phyloP scores from a whole-genome alignment of 176 grass and related monocot genomes.

The Luzula sylvatica region DNA sequence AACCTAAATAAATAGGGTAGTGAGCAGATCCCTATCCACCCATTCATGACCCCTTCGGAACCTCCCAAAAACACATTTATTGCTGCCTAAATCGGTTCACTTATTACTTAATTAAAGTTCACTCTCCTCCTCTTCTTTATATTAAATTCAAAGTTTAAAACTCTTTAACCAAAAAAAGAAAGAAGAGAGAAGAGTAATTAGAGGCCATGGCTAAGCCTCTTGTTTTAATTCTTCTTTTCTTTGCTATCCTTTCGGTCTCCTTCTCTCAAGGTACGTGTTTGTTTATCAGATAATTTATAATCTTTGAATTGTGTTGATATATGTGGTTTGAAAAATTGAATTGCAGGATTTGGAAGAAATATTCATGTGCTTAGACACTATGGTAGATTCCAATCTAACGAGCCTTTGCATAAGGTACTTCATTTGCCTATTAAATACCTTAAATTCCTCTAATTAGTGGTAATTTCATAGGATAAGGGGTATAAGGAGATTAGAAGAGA shows the following conservation, averaged over 20 bases:
- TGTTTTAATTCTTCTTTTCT: background rate
- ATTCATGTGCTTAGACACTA: background rate
- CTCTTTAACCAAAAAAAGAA: background rate
- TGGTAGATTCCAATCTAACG: conserved; percentile 1
- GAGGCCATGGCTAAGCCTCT: background rate
- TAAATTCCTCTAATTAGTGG: background rate
- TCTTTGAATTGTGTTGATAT: too few relatives aligned
- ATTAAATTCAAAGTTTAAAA: background rate
- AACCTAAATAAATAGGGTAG: too few relatives aligned
- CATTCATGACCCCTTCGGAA: background rate
- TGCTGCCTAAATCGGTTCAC: too few relatives aligned
- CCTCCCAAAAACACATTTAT: background rate
- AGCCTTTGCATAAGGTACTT: background rate
- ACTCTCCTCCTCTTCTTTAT: background rate
- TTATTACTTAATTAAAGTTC: background rate
- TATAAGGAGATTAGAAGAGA: conserved; percentile 1
- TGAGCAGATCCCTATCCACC: background rate
- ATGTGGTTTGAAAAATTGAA: too few relatives aligned
- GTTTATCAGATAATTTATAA: too few relatives aligned
- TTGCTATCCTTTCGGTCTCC: background rate
- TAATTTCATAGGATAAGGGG: background rate
- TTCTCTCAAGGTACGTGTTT: background rate
- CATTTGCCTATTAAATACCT: too few relatives aligned
- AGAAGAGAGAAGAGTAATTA: background rate
- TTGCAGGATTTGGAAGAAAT: background rate